These are phyloP conservation scores for Nothophaeocryptopus gaeumannii DNA, from an alignment of 2,329 filamentous ascomycete genomes.

Conservation along the genomic window DNA sequence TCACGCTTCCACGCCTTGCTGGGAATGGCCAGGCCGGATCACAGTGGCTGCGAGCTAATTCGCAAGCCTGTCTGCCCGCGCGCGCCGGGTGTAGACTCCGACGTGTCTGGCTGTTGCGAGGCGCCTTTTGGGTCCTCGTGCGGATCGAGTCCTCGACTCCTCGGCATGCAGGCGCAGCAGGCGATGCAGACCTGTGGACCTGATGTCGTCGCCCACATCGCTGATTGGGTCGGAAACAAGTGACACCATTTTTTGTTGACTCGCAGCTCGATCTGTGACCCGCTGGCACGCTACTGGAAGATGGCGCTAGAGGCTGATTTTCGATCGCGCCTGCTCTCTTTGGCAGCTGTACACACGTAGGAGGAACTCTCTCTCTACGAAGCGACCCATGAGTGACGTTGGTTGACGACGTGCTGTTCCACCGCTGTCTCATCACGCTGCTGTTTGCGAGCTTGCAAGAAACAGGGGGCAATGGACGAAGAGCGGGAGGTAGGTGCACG, in stretches of 20 bases:
- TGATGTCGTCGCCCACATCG: background rate
- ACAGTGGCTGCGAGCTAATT: constrained; percentile 14
- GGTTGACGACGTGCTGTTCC: background rate
- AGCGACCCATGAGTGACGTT: background rate
- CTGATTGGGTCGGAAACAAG: constrained; percentile 7
- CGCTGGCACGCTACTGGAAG: constrained; percentile 2
- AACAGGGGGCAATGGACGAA: background rate
- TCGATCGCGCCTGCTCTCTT: background rate
- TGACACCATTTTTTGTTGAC: constrained; percentile 3
- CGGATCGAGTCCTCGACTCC: too few relatives aligned
- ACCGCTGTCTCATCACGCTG: background rate
- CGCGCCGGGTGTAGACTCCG: constrained; percentile 1
- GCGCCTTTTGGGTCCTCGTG: too few relatives aligned
- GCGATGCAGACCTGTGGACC: constrained; percentile 3
- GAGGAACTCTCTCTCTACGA: too few relatives aligned
- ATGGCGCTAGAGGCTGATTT: constrained; percentile 1
- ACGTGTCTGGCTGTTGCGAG: background rate
- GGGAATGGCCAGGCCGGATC: constrained; percentile 5
- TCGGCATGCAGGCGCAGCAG: background rate
- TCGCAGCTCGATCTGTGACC: constrained; percentile 2
- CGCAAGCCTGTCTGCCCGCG: constrained; percentile 8
- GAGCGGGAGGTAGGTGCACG: background rate
- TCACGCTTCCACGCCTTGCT: constrained; percentile 2
- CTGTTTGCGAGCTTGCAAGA: too few relatives aligned
- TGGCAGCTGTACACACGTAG: too few relatives aligned